A percentile compares a stretch with the other conserved stretches of the same genome.
These are phyloP conservation scores for Colletotrichum costaricense DNA, from an alignment of 2,329 filamentous ascomycete genomes.

Conservation along the genomic window DNA sequence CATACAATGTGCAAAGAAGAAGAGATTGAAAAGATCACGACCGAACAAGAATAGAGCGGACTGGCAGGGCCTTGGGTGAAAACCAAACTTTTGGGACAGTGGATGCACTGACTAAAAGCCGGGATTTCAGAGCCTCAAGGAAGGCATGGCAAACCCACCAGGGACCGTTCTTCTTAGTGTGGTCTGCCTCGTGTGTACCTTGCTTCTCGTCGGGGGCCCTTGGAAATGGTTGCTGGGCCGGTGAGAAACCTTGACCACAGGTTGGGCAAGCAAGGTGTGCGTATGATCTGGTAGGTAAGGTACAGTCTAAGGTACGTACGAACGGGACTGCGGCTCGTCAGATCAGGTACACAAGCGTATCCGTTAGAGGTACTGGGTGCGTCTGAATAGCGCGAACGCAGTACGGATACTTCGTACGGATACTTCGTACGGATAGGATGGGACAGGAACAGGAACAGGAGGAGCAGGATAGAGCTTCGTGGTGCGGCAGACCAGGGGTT, in stretches of 20 bases:
- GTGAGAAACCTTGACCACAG: not conserved
- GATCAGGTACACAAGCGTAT: slow-evolving; percentile 9
- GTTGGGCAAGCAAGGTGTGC: not conserved
- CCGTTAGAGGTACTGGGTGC: slow-evolving; percentile 6
- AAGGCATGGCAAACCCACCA: slow-evolving; percentile 35
- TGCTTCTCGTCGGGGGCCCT: not conserved
- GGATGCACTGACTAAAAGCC: slow-evolving; percentile 36
- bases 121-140: slow-evolving; percentile 33
- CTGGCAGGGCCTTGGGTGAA: slow-evolving; percentile 11
- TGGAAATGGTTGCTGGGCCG: not conserved
- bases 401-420: not conserved
- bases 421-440: not conserved
- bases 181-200: slow-evolving; percentile 13
- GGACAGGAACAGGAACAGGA: slow-evolving; percentile 1
- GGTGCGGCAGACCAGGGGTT: slow-evolving; percentile 31
- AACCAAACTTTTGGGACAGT: slow-evolving; percentile 33
- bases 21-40: not conserved
- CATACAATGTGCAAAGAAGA: slow-evolving; percentile 9
- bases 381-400: not conserved
- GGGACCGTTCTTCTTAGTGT: slow-evolving; percentile 28
- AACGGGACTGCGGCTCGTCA: slow-evolving; percentile 12
- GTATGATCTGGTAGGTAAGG: not conserved
- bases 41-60: not conserved
- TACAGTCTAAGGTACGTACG: not conserved
- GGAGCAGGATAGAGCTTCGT: slow-evolving; percentile 23